A percentile compares a stretch with the other conserved stretches of the same genome.
phyloP scores from a whole-genome alignment of 2,329 filamentous ascomycete species.

The Amauroascus verrucosus region DNA sequence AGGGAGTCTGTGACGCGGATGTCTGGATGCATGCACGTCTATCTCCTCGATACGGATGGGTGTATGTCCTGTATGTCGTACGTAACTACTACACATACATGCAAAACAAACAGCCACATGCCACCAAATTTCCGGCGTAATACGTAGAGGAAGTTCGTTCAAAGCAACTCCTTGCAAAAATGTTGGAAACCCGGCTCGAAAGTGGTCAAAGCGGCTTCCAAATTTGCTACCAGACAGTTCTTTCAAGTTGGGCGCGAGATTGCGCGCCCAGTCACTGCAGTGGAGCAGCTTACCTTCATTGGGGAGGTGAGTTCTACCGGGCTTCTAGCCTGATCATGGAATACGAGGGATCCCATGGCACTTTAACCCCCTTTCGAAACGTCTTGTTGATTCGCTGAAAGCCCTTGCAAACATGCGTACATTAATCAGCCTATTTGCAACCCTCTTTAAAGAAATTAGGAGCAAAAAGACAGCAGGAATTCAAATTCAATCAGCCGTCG shows the following conservation, averaged over 20 bases:
- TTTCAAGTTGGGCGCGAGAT: not conserved
- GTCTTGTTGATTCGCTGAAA: not conserved
- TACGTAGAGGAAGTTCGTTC: not conserved
- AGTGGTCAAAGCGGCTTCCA: not conserved
- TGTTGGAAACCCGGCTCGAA: not conserved
- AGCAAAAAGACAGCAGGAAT: not conserved
- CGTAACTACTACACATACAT: not conserved
- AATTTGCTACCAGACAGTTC: not conserved
- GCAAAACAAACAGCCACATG: not conserved
- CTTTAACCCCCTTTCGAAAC: not conserved
- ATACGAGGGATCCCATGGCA: constrained; percentile 6
- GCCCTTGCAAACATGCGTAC: not conserved
- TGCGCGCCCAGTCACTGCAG: not conserved
- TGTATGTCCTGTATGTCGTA: too few species aligned
- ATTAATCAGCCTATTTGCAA: not conserved
- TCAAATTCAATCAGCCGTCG: not conserved
- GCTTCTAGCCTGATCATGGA: constrained; percentile 3
- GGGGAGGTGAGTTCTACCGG: constrained; percentile 1
- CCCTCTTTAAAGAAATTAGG: not conserved
- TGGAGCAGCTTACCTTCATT: constrained; percentile 1
- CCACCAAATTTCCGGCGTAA: not conserved
- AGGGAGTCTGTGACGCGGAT: not conserved
- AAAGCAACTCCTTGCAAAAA: not conserved
- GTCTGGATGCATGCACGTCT: not conserved
- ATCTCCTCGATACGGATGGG: too few species aligned